Evolutionary conservation across 805 yeast genomes (phyloP), one percentile per base, ranked within the genome.

Genomic region (Metschnikowia koreensis): DNA sequence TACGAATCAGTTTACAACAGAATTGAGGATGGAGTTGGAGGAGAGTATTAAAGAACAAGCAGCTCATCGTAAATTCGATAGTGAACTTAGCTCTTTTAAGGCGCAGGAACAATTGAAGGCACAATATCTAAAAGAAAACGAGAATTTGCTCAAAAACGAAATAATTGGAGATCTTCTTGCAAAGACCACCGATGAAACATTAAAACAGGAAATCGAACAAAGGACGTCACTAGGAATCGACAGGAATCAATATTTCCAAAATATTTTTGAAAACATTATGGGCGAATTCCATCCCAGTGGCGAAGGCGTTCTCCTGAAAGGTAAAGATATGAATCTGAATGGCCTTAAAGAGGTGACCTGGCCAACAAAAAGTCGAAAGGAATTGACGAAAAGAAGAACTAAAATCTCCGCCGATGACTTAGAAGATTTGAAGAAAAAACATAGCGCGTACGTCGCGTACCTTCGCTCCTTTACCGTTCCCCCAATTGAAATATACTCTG

Each of bases 381-480:
- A 43, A 26, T 54, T 57, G 51, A 51, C 58, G 0, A 55, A 55
- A 4, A 28, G 43, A 11, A 53, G 61, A 3, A 57, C 55, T 15
- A 47, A 52, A 13, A 38, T 68, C 22, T 50, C 52, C 7, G 52
- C 54, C 13, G 62, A 53, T 5, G 60, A 56, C 42, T 60, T 65
- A 36, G 41, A 48, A 2, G 66, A 60, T 16, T 53, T 71, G 27
- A 64, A 65, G 48, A 34, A 43, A 4, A 57, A 56, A 29, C 76
- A 71, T 55, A 69, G 63, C 38, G 46, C 47, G 6, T 52, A 68
- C 11, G 72, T 69, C 7, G 54, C 59, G 10, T 50, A 53, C n/a
- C 54, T 73, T 45, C 64, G 64, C 46, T 44, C 53, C 2, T 49
- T 69, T 27, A 56, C 64, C 12, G 51, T 56, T 2, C 73, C 73